phyloP scores from a whole-genome alignment of 345 rosid species.

The Carallia brachiata region DNA sequence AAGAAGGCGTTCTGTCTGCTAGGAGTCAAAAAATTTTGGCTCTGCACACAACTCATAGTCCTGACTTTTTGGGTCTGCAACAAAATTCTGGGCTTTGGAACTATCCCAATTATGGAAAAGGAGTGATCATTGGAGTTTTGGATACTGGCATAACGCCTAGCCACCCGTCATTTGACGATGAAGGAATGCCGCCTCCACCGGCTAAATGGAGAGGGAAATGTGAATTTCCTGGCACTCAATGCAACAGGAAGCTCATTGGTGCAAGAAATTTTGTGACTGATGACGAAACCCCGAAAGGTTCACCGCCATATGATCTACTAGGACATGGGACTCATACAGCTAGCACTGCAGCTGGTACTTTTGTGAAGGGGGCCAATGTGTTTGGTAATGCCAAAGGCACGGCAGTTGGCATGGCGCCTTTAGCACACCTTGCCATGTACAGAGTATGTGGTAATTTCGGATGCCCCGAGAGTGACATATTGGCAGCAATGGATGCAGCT shows the following conservation, averaged over 20 bases:
- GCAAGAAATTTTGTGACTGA: constrained; percentile 14
- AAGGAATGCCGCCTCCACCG: constrained; percentile 20
- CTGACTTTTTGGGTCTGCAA: constrained; percentile 21
- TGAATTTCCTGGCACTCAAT: constrained; percentile 15
- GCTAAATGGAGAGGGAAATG: constrained; percentile 31
- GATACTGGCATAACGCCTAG: constrained; percentile 24
- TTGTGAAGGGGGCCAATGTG: constrained; percentile 28
- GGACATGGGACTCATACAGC: constrained; percentile 28
- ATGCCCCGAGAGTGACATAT: constrained; percentile 50
- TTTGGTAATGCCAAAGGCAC: constrained; percentile 59
- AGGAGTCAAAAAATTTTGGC: constrained; percentile 27
- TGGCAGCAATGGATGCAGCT: constrained; percentile 62
- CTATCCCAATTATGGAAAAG: constrained; percentile 17
- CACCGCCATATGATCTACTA: constrained; percentile 7
- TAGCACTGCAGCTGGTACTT: constrained; percentile 50
- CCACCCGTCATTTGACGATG: constrained; percentile 25
- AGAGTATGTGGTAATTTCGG: constrained; percentile 51
- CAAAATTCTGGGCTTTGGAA: constrained; percentile 6
- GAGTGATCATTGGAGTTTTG: constrained; percentile 23
- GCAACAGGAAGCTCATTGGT: constrained; percentile 28
- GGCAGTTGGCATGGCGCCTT: constrained; percentile 41
- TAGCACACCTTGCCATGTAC: constrained; percentile 59
- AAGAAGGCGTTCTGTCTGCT: constrained; percentile 41
- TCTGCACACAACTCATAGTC: constrained; percentile 25
- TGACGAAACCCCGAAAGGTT: background rate